Base-by-base conservation (phyloP, 2,329 filamentous ascomycete genomes). In the Claviceps sorghi region DNA sequence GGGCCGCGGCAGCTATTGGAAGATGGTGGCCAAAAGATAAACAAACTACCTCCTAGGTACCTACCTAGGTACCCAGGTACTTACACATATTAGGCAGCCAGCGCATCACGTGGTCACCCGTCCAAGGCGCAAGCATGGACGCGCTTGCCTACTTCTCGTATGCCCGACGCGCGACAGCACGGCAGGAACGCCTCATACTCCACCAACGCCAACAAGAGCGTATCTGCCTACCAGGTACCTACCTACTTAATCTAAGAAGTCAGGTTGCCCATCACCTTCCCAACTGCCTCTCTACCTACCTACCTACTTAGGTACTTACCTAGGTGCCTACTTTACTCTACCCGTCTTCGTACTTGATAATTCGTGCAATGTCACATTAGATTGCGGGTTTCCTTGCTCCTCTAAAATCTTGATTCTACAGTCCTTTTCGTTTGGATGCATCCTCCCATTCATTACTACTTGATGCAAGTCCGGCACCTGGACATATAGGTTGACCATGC, bases 401-500 rank as follows among this genome's bases (percentile, higher is more conserved):
- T 41, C 26, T 4, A 26, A 9, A 26, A 15, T 43, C 26, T 19
- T 19, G 10, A 8, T 22, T 19, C 8, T 21, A 4, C n/a, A 9
- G 13, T 26, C 21, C 6, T 19, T 30, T 32, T 15, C 11, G n/a
- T 7, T 15, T 21, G 36, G 26, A 26, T 22, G 19, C 26, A 34
- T 15, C 21, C 9, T 40, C 9, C 30, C 22, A 11, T 51, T n/a
- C 30, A 38, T 17, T n/a, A 4, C 4, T 17, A 40, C 40, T 43
- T 26, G 30, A 49, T 48, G 45, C 43, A 38, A 11, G 45, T 38
- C 38, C 30, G 36, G 40, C 26, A 49, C 17, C 40, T 52, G 36
- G 34, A 48, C 34, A 19, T 43, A 15, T 49, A 46, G 54, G 54
- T 30, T 52, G 26, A 54, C 54, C 52, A 73, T 73, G 71, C 71